These are phyloP conservation scores for Talaromyces nanjingensis DNA, from an alignment of 495 filamentous ascomycete species.

Conservation along the genomic window DNA sequence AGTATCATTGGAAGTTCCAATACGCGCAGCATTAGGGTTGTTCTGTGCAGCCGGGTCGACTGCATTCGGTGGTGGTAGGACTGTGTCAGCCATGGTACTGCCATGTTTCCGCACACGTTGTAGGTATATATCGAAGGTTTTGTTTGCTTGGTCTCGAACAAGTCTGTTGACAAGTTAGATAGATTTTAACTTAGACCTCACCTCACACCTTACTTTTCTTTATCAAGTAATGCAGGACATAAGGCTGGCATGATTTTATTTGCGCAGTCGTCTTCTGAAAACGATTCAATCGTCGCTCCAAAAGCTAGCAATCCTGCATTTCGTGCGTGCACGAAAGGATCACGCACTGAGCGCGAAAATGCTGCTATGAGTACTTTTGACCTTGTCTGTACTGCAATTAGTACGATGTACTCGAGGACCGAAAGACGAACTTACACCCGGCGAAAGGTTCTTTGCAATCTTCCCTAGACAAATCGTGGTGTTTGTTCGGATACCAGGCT, in stretches of 20 bases:
- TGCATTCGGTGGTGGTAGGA: constrained; percentile 42
- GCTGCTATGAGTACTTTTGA: constrained; percentile 89
- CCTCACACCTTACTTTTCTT: constrained; percentile 59
- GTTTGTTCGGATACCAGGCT: constrained; percentile 95
- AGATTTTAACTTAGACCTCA: not conserved
- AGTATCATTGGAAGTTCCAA: constrained; percentile 67
- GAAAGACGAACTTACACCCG: constrained; percentile 40
- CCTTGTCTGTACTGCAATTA: constrained; percentile 45
- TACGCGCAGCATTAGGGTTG: constrained; percentile 49
- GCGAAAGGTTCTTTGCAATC: constrained; percentile 81
- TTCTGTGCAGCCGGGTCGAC: constrained; percentile 23
- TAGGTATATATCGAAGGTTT: constrained; percentile 85
- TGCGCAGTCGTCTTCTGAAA: constrained; percentile 88
- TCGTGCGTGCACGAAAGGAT: constrained; percentile 89
- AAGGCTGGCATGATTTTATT: constrained; percentile 72
- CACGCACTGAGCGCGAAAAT: constrained; percentile 78
- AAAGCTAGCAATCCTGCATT: constrained; percentile 84
- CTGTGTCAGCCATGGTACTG: constrained; percentile 72
- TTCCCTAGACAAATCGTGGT: constrained; percentile 96
- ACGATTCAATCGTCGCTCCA: constrained; percentile 74
- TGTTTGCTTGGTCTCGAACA: constrained; percentile 83
- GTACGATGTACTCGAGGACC: not conserved
- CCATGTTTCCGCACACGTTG: constrained; percentile 74
- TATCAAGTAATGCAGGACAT: constrained; percentile 75
- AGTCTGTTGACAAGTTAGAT: constrained; percentile 34